A percentile compares a stretch with the other conserved stretches of the same genome.
Conservation (phyloP, 164 flowering plant genomes). For the Houttuynia cordata region DNA sequence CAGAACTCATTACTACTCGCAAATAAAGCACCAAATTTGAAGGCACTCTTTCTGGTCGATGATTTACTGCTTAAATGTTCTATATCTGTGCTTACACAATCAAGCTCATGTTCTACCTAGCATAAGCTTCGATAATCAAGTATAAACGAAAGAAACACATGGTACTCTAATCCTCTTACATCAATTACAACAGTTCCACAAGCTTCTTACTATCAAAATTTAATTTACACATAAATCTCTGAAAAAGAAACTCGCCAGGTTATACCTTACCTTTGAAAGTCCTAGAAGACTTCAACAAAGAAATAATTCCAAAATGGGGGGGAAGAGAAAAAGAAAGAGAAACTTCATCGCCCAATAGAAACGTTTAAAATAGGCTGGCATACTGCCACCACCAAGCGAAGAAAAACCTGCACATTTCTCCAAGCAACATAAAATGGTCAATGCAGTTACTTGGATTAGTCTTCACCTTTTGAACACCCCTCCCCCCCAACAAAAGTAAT, state of each 20-base stretch:
- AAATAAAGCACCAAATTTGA: too few species aligned
- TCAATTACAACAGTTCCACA: slow-evolving; percentile 35
- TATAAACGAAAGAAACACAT: slow-evolving; percentile 1
- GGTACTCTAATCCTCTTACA: slow-evolving; percentile 12
- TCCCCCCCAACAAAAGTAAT: too few species aligned
- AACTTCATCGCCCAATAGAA: slow-evolving; percentile 6
- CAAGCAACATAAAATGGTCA: slow-evolving; percentile 18
- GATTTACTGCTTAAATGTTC: too few species aligned
- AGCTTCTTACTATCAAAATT: slow-evolving; percentile 35
- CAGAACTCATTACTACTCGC: too few species aligned
- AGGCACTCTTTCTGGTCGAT: too few species aligned
- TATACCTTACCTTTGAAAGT: slow-evolving; percentile 29
- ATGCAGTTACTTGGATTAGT: slow-evolving; percentile 25
- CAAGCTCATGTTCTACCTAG: background rate
- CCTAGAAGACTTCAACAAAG: slow-evolving; percentile 11
- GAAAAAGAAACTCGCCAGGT: slow-evolving; percentile 22
- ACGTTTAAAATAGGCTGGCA: slow-evolving; percentile 2
- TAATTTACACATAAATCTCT: slow-evolving; percentile 43
- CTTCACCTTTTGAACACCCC: slow-evolving; percentile 18
- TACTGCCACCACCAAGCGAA: background rate
- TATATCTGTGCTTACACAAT: too few species aligned
- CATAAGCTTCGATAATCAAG: background rate
- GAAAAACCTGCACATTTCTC: slow-evolving; percentile 27
- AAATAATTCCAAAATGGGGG: background rate
- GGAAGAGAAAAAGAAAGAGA: slow-evolving; percentile 9